Evolutionary conservation across 192 early-diverging fungal species (phyloP).

Genomic region (Podila verticillata): DNA sequence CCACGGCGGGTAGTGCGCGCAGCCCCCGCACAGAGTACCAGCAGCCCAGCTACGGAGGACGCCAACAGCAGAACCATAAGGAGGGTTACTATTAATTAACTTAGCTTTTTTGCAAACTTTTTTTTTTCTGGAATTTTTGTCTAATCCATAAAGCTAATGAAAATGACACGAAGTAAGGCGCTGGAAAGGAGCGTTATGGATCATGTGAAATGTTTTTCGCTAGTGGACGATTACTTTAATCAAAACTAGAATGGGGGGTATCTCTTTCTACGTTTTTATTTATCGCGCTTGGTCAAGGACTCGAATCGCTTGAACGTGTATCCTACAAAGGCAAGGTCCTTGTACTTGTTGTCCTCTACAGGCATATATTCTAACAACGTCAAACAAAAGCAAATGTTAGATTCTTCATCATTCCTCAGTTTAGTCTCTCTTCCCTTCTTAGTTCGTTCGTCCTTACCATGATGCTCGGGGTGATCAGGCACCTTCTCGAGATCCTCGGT

Average conservation of each 20-base stretch:
- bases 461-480: slow-evolving; percentile 59
- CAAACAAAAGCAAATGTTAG: background rate
- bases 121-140: too few relatives aligned
- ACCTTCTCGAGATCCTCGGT: slow-evolving; percentile 90
- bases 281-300: slow-evolving; percentile 78
- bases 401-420: too few relatives aligned
- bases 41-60: background rate
- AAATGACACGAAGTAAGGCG: too few relatives aligned
- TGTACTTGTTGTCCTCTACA: slow-evolving; percentile 68
- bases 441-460: background rate
- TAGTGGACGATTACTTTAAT: too few relatives aligned
- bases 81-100: background rate
- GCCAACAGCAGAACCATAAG: background rate
- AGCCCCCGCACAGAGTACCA: background rate
- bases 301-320: slow-evolving; percentile 98
- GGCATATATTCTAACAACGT: slow-evolving; percentile 6
- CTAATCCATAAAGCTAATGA: too few relatives aligned
- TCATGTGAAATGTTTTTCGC: too few relatives aligned
- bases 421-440: too few relatives aligned
- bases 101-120: background rate
- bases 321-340: slow-evolving; percentile 97
- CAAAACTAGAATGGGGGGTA: background rate
- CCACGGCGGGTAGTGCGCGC: background rate
- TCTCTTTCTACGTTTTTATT: background rate
- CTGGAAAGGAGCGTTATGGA: too few relatives aligned